Percentiles rank a stretch among this genome's conserved stretches.
These are phyloP conservation scores for Sorghum bicolor DNA, from an alignment of 176 grass and related monocot species.

Conservation along the genomic window Sorghum_bicolor_NCBIv3 NC_012872.2:64906501-64907000, in stretches of 20 bases:
- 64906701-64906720: slow-evolving; percentile 85
- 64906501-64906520: slow-evolving; percentile 86
- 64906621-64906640: slow-evolving; percentile 98
- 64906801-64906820: not conserved
- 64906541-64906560: slow-evolving; percentile 91
- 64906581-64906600: slow-evolving; percentile 75
- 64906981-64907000: no score
- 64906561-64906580: slow-evolving; percentile 96
- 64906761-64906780: not conserved
- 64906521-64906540: slow-evolving; percentile 83
- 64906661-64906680: slow-evolving; percentile 87
- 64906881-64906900: not conserved
- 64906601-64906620: slow-evolving; percentile 57
- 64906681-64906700: slow-evolving; percentile 79
- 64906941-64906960: not conserved
- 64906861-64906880: not conserved
- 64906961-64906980: not conserved
- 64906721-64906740: not conserved
- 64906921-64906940: not conserved
- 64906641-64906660: slow-evolving; percentile 74
- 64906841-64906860: not conserved
- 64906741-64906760: not conserved
- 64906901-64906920: not conserved
- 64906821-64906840: not conserved
- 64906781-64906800: not conserved